phyloP scores from a whole-genome alignment of 768 basidiomycete genomes.

The Lyophyllum decastes region DNA sequence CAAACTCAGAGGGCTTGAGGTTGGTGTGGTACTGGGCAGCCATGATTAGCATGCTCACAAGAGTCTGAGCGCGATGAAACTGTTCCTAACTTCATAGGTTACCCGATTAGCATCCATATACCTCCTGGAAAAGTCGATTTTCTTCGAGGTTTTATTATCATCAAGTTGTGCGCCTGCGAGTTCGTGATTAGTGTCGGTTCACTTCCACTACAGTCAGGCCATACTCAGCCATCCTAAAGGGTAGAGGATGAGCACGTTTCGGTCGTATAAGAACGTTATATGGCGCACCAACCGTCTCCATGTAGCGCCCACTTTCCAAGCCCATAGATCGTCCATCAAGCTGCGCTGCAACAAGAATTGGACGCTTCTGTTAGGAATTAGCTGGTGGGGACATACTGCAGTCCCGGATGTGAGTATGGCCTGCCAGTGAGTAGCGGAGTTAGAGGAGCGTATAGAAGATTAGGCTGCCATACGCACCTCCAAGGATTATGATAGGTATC shows the following conservation, averaged over 20 bases:
- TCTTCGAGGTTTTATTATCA: conserved; percentile 22
- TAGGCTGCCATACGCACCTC: conserved; percentile 45
- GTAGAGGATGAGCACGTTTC: not conserved
- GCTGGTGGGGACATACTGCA: conserved; percentile 48
- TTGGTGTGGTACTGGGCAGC: conserved; percentile 62
- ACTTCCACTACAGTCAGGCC: conserved; percentile 11
- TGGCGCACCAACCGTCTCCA: conserved; percentile 83
- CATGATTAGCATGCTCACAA: not conserved
- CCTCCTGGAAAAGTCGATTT: conserved; percentile 65
- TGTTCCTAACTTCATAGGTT: conserved; percentile 59
- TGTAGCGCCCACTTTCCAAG: conserved; percentile 83
- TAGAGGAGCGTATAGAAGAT: too few species aligned
- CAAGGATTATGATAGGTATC: conserved; percentile 83
- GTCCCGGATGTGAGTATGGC: conserved; percentile 80
- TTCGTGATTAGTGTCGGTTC: not conserved
- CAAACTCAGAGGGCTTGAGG: conserved; percentile 52
- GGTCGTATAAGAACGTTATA: not conserved
- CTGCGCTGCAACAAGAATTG: conserved; percentile 40
- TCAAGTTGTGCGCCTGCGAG: conserved; percentile 47
- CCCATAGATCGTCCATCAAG: conserved; percentile 75
- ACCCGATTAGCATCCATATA: conserved; percentile 83
- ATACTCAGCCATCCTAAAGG: conserved; percentile 65
- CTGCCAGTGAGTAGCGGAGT: conserved; percentile 22
- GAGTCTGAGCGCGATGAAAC: not conserved
- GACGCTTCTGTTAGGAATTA: not conserved